phyloP scores from a whole-genome alignment of 176 grass and related monocot genomes.

The Carex littledalei region DNA sequence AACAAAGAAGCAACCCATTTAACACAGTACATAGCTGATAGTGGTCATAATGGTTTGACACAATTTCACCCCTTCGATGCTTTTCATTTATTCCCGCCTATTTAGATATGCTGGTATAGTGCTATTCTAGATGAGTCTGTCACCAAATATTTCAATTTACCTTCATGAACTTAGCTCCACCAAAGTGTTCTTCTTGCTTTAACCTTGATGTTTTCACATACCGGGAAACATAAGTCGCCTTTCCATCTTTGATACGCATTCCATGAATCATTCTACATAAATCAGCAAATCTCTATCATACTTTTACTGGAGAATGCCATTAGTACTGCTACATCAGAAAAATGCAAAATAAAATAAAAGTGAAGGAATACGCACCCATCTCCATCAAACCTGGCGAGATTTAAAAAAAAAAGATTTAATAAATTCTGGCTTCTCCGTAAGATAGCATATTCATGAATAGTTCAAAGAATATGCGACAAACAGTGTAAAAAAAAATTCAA shows the following conservation, averaged over 20 bases:
- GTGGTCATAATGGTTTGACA: neutral
- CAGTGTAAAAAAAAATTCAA: neutral
- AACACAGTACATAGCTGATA: neutral
- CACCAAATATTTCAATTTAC: conserved; percentile 58
- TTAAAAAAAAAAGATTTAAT: neutral
- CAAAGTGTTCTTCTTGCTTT: conserved; percentile 94
- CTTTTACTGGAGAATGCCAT: neutral
- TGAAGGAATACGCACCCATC: conserved; percentile 56
- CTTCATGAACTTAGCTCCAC: conserved; percentile 92
- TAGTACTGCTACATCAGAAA: neutral
- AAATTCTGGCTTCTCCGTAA: neutral
- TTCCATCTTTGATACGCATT: conserved; percentile 90
- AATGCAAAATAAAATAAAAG: conserved; percentile 3
- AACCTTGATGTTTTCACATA: conserved; percentile 86
- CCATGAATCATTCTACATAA: conserved; percentile 87
- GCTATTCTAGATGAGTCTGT: conserved; percentile 28
- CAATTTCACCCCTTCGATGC: neutral
- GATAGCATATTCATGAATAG: neutral
- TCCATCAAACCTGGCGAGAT: conserved; percentile 87
- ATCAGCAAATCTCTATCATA: neutral
- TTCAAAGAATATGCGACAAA: neutral
- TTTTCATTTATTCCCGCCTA: neutral
- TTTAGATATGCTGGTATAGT: neutral
- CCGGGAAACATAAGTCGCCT: conserved; percentile 89
- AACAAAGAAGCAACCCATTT: conserved; percentile 12